Base-by-base conservation (phyloP, 1,284 basidiomycete species). In the Moesziomyces sp. region DNA sequence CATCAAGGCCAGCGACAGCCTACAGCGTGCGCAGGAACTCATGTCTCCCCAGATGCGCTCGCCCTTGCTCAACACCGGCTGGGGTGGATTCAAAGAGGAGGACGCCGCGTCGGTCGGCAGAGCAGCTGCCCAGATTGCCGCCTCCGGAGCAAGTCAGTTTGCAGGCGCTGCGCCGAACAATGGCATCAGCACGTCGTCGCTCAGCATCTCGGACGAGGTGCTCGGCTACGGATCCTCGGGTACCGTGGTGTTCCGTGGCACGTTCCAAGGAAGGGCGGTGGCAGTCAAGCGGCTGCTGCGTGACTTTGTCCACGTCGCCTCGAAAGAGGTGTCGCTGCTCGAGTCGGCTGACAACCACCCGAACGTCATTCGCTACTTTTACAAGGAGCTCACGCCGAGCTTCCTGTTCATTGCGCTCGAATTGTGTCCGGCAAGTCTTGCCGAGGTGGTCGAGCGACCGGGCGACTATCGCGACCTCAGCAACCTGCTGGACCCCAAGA, bases 371-470 rank as follows among this genome's bases (percentile, higher is more conserved):
- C 90, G 96, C 67, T 85, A 99, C 85, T 99, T 94, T 85, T 99
- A 94, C 86, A 94, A 98, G 87, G 96, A 99, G 86, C 88, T 92
- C 0, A 83, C 80, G 21, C 75, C 73, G n/a, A 78, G 76, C 51
- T 99, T 99, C 87, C 88, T 99, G 11, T 98, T 96, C 85, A 98
- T 99, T 66, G 96, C 97, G 0, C 90, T 99, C 33, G 97, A 99
- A 84, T 88, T 98, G 3, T 99, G 96, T 85, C 94, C 94, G 0
- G 94, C 94, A 0, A 94, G 93, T 8, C 89, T 99, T 8, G 94
- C 93, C 0, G 96, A 99, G 83, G 87, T 99, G 56, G 88, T 99
- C 80, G 96, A 98, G 81, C 71, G 68, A 55, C 81, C 82, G 16
- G 58, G 61, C 7, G 80, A 83, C 51, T 73, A 74, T 33, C 62